Base-by-base conservation (phyloP, 2,329 filamentous ascomycete species). In the Venturiaceae sp. region DNA sequence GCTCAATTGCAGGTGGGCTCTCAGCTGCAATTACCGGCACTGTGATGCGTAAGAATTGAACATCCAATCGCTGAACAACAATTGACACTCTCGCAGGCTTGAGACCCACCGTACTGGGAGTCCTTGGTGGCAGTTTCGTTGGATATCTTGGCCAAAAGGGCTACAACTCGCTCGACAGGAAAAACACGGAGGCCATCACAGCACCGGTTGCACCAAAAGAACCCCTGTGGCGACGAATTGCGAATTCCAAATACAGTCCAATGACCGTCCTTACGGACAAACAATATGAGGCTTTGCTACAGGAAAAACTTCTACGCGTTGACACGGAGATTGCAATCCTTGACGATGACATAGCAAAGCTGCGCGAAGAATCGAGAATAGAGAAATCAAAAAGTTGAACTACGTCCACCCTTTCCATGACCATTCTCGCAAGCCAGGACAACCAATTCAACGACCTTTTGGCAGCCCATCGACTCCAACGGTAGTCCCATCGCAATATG, bases 271-370 rank as follows among this genome's bases (percentile, higher is more conserved):
- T 94, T 28, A 83, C 83, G 0, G 85, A 94, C 64, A 79, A 86
- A 28, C 84, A 94, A 64, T 94, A 94, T 66, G 80, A 81, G 60
- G 73, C 79, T 1, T 83, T 90, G 73, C 75, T 94, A 66, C 76
- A 79, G 32, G 87, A 92, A 68, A 90, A 86, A 71, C 73, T 90
- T 41, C 69, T 92, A 28, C 80, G 77, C 62, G 74, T 92, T 3
- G 86, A 94, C 63, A 87, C 83, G 1, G 87, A 92, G 61, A 90
- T 94, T 69, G 84, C 88, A 0, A 70, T 94, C 5, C 77, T 92
- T 36, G 88, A 94, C 65, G 89, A 92, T 57, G 84, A 83, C 66
- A 88, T 94, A 63, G 80, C 77, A 53, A 76, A 72, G 39, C 66
- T 85, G 30, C 75, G 73, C 64, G 66, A 41, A 28, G 55, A 34